These are phyloP conservation scores for Vitis hybrid DNA, from an alignment of 177 flowering plant genomes.

Conservation along the genomic window DNA sequence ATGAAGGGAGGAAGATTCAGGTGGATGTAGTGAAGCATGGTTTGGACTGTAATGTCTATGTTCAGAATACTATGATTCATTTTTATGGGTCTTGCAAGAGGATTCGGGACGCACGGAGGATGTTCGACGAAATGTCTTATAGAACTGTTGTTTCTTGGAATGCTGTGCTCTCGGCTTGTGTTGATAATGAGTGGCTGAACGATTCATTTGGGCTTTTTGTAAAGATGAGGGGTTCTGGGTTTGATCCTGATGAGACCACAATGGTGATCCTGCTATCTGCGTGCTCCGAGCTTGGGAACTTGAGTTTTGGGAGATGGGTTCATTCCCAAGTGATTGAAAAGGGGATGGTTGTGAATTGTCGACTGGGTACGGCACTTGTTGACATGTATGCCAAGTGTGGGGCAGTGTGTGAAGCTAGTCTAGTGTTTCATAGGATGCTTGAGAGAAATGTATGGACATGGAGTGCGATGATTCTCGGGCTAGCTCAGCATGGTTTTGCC, in stretches of 20 bases:
- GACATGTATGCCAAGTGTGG: constrained; percentile 84
- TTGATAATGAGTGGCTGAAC: constrained; percentile 35
- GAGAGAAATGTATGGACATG: constrained; percentile 77
- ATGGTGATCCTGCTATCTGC: constrained; percentile 69
- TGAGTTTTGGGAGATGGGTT: constrained; percentile 64
- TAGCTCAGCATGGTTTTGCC: constrained; percentile 77
- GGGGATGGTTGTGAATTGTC: constrained; percentile 49
- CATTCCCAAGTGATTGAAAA: constrained; percentile 55
- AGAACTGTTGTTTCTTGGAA: constrained; percentile 73
- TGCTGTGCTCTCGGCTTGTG: constrained; percentile 50
- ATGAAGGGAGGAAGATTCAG: constrained; percentile 56
- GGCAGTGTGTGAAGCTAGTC: constrained; percentile 31
- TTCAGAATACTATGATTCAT: constrained; percentile 56
- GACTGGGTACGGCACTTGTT: constrained; percentile 71
- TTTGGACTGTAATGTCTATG: constrained; percentile 48
- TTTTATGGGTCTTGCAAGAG: constrained; percentile 59
- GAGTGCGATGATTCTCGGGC: constrained; percentile 84
- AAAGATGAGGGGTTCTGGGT: constrained; percentile 43
- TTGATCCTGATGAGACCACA: constrained; percentile 66
- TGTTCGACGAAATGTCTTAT: constrained; percentile 64
- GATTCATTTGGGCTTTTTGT: constrained; percentile 42
- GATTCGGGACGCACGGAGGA: constrained; percentile 34
- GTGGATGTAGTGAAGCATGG: constrained; percentile 53
- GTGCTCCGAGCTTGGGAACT: constrained; percentile 58
- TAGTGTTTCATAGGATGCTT: constrained; percentile 45